Percentiles rank a stretch among this genome's conserved stretches.
These are phyloP conservation scores for Clonostachys rosea DNA, from an alignment of 2,329 filamentous ascomycete genomes.

Conservation along the genomic window DNA sequence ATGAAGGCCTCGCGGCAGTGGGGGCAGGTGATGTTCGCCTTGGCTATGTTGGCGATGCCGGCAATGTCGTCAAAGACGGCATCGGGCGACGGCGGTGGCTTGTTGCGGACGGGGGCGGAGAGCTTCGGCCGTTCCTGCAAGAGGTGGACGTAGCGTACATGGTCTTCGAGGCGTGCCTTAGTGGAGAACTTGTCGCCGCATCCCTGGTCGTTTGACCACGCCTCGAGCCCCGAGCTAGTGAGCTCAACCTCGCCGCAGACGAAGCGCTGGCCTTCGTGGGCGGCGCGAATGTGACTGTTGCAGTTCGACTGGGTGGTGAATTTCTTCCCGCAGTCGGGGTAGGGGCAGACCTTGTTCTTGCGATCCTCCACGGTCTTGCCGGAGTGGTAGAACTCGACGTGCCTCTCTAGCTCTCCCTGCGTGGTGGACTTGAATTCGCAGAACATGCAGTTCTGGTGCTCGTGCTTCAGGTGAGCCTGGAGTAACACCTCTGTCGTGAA, in stretches of 20 bases:
- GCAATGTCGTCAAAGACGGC: constrained; percentile 33
- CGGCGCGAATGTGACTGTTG: constrained; percentile 70
- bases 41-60: constrained; percentile 30
- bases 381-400: constrained; percentile 75
- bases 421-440: constrained; percentile 67
- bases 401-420: constrained; percentile 64
- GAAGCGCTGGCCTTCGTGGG: constrained; percentile 73
- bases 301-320: constrained; percentile 86
- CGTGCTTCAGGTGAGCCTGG: constrained; percentile 66
- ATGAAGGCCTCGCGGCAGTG: constrained; percentile 41
- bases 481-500: constrained; percentile 72
- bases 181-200: constrained; percentile 74
- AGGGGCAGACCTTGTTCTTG: constrained; percentile 62
- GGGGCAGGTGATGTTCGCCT: constrained; percentile 37
- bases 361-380: constrained; percentile 56
- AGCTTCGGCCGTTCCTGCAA: constrained; percentile 42
- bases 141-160: constrained; percentile 78
- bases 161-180: constrained; percentile 76
- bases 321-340: constrained; percentile 64
- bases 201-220: constrained; percentile 62
- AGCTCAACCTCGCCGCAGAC: constrained; percentile 72
- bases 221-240: constrained; percentile 46
- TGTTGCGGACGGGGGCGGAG: constrained; percentile 3
- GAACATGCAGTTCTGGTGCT: constrained; percentile 71
- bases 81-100: neutral